Conservation (phyloP, 1,284 basidiomycete genomes). For the Trichosporon ovoides region DNA sequence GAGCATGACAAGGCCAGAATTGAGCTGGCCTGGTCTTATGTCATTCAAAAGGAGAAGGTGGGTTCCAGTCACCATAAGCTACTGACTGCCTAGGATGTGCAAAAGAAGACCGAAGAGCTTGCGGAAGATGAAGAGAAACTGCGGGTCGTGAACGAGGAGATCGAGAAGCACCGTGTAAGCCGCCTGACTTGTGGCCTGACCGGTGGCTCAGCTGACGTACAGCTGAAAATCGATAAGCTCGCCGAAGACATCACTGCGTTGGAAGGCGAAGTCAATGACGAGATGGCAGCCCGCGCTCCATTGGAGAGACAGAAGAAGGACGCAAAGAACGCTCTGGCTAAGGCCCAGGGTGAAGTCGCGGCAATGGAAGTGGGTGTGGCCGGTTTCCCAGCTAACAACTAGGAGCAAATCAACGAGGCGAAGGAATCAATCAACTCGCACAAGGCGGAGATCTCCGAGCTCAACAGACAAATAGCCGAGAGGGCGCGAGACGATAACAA, state of each 20-base stretch:
- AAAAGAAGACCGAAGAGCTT: slow-evolving; percentile 3
- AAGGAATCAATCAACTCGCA: not conserved
- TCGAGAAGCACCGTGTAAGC: slow-evolving; percentile 43
- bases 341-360: not conserved
- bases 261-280: not conserved
- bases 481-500: not conserved
- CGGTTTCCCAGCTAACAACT: not conserved
- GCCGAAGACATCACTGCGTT: not conserved
- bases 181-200: too few species aligned
- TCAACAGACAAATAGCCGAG: not conserved
- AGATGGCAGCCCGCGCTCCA: not conserved
- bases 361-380: not conserved
- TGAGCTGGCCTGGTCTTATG: slow-evolving; percentile 85
- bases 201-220: slow-evolving; percentile 16
- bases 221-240: slow-evolving; percentile 46
- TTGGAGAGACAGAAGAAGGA: not conserved
- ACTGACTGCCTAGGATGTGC: slow-evolving; percentile 3
- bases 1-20: slow-evolving; percentile 38
- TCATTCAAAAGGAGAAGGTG: slow-evolving; percentile 64
- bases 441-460: not conserved
- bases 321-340: not conserved
- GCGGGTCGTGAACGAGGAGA: slow-evolving; percentile 30
- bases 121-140: slow-evolving; percentile 14
- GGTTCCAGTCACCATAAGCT: slow-evolving; percentile 14
- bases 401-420: not conserved